Evolutionary conservation across 805 yeast genomes (phyloP), one percentile per base, ranked within the genome.

Genomic region (Yamadazyma laniorum): DNA sequence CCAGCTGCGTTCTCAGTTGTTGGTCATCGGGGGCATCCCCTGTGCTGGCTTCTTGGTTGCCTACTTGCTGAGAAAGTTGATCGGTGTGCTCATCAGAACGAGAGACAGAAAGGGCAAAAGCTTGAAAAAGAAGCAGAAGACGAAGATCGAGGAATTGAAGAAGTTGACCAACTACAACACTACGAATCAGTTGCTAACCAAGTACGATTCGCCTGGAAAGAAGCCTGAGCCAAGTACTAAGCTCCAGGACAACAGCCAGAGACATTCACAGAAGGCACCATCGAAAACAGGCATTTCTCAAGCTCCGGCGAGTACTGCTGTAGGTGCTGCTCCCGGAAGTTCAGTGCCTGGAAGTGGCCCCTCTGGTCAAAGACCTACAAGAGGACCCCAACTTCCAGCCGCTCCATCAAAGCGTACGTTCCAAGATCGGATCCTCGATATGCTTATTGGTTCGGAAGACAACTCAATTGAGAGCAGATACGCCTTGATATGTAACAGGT

Each of bases 401-500:
- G n/a, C 6, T 13, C 35, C 42, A 11, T 5, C 14, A 32, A 37
- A 43, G 15, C 46, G 56, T 23, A 52, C 65, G 3, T 38, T 67
- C 27, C 70, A 60, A 37, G 74, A 68, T 44, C 45, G 69, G 25
- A 17, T 68, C 4, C 52, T 68, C 17, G 73, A 68, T 46, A 40
- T 58, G 23, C 50, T 68, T 21, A 57, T 67, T 23, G 74, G 73
- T 12, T 61, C 73, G 18, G 91, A 89, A 15, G 86, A 80, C 58
- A 91, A 84, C 51, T 59, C 74, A 32, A 66, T 77, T 32, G 76
- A 77, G 30, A 64, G 65, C 41, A 59, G 95, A 30, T 83, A 70
- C 54, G 95, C 95, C 0, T 67, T 86, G 47, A 82, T 86, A 12
- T 86, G 95, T 55, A 46, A 52, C 14, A 61, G 68, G n/a, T 86